These are phyloP conservation scores for Cryptosporidium parvum DNA, from an alignment of 169 alveolate genomes.

Conservation along the genomic window DNA sequence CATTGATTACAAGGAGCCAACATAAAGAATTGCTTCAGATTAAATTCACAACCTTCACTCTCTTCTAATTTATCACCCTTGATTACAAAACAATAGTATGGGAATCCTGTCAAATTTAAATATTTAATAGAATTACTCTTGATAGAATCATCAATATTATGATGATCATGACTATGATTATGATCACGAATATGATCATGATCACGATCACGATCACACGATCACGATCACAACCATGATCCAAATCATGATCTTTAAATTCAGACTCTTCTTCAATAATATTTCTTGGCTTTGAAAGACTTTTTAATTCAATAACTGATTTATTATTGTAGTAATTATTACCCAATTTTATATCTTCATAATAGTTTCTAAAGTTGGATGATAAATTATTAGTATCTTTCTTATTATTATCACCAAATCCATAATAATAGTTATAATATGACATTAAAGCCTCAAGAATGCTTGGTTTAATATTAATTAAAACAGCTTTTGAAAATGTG, in stretches of 20 bases:
- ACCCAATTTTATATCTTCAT: not conserved
- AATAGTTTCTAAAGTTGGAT: not conserved
- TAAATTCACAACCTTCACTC: not conserved
- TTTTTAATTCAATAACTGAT: not conserved
- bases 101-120: conserved; percentile 53
- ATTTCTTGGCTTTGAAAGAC: not conserved
- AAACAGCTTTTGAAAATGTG: conserved; percentile 35
- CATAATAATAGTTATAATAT: not conserved
- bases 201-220: no score
- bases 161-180: no score
- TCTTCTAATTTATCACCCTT: not conserved
- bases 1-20: conserved; percentile 1
- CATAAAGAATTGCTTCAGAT: conserved; percentile 6
- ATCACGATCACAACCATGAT: no score
- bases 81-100: conserved; percentile 38
- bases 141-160: not conserved
- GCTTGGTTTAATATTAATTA: conserved; percentile 56
- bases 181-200: no score
- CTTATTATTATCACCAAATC: not conserved
- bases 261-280: not conserved
- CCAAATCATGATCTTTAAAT: no score
- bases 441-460: conserved; percentile 4
- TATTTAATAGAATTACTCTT: not conserved
- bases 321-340: no score
- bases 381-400: not conserved